A percentile compares a stretch with the other conserved stretches of the same genome.
phyloP scores from a whole-genome alignment of 2,329 filamentous ascomycete species.

The Colletotrichum euphorbiae region DNA sequence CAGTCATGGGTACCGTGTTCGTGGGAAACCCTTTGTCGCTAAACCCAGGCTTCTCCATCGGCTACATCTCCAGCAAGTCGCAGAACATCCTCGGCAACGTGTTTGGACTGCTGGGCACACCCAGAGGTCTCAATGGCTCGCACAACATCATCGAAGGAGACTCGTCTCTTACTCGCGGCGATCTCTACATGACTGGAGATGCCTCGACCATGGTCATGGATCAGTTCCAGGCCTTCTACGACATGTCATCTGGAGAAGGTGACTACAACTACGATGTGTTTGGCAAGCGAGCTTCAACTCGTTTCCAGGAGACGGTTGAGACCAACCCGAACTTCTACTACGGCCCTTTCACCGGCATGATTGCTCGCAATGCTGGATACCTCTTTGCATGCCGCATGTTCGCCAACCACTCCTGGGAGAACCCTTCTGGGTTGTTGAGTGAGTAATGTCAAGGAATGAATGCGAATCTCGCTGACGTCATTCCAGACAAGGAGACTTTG shows the following conservation, averaged over 20 bases:
- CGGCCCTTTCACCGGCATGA: constrained; percentile 62
- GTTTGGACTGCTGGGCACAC: constrained; percentile 57
- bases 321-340: constrained; percentile 67
- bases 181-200: constrained; percentile 64
- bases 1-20: constrained; percentile 60
- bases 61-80: constrained; percentile 53
- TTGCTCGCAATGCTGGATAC: constrained; percentile 61
- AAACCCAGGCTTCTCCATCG: constrained; percentile 63
- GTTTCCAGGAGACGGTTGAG: constrained; percentile 59
- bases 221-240: constrained; percentile 57
- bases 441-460: not conserved
- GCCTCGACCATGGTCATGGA: constrained; percentile 63
- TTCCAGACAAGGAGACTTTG: constrained; percentile 50
- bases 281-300: constrained; percentile 54
- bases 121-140: constrained; percentile 60
- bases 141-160: constrained; percentile 69
- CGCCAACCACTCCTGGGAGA: constrained; percentile 56
- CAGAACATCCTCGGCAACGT: constrained; percentile 57
- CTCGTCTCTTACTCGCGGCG: constrained; percentile 62
- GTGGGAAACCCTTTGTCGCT: constrained; percentile 63
- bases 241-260: constrained; percentile 39
- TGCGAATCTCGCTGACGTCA: not conserved
- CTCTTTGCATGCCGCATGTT: constrained; percentile 57
- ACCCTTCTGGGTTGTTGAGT: constrained; percentile 47
- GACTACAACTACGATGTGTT: constrained; percentile 54